Conservation (phyloP, 2,329 filamentous ascomycete genomes). For the Coniochaeta sp. region DNA sequence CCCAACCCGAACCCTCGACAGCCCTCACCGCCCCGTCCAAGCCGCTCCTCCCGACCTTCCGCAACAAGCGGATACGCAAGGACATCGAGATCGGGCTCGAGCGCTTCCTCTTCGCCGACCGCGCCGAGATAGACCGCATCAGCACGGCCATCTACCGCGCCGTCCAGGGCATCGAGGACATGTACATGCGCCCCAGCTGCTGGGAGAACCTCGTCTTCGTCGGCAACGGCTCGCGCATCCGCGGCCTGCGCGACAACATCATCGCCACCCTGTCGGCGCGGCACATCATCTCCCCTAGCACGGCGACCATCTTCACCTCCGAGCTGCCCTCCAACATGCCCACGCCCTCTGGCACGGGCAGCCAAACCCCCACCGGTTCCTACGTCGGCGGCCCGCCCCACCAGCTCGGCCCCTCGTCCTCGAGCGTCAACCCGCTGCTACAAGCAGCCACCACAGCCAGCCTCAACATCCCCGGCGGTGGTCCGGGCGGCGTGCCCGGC, state of each 20-base stretch:
- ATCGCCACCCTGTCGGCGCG: conserved; percentile 71
- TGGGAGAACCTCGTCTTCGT: conserved; percentile 93
- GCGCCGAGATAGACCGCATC: conserved; percentile 73
- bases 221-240: conserved; percentile 69
- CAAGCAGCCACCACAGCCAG: conserved; percentile 79
- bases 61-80: conserved; percentile 51
- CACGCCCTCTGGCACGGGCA: conserved; percentile 82
- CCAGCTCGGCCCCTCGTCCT: conserved; percentile 43
- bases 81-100: conserved; percentile 74
- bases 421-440: conserved; percentile 75
- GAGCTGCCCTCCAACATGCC: conserved; percentile 92
- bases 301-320: conserved; percentile 93
- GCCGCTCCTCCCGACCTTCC: conserved; percentile 29
- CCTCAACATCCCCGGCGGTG: conserved; percentile 31
- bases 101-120: conserved; percentile 62
- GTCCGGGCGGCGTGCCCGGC: conserved; percentile 31
- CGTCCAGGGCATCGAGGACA: conserved; percentile 75
- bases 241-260: conserved; percentile 84
- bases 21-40: conserved; percentile 15
- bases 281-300: conserved; percentile 85
- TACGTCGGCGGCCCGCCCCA: conserved; percentile 39
- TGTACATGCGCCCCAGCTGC: conserved; percentile 74
- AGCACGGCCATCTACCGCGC: conserved; percentile 77
- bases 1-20: conserved; percentile 12
- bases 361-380: conserved; percentile 75